These are phyloP conservation scores for Neckera pumila DNA, from an alignment of 225 moss, liverwort and hornwort species.

Conservation along the genomic window DNA sequence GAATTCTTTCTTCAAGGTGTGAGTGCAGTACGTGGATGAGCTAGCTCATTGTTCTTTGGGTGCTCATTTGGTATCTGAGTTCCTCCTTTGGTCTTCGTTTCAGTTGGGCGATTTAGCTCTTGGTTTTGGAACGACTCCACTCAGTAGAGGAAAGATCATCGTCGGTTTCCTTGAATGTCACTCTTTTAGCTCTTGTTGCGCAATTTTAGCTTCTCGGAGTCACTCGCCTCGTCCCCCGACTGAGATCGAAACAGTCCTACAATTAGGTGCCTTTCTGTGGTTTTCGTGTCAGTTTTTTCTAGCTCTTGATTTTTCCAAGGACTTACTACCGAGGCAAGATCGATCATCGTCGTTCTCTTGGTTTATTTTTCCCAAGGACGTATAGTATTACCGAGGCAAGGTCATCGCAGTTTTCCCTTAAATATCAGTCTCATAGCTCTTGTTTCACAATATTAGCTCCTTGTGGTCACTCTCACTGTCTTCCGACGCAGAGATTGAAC, in stretches of 20 bases:
- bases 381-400: neutral
- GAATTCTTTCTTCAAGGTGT: neutral
- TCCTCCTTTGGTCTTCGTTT: neutral
- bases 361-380: neutral
- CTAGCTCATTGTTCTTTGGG: neutral
- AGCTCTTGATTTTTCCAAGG: neutral
- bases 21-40: neutral
- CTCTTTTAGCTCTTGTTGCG: neutral
- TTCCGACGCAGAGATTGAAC: neutral
- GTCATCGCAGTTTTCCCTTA: neutral
- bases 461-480: neutral
- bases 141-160: neutral
- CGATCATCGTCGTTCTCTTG: neutral
- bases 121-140: neutral
- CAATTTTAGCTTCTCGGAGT: neutral
- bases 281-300: neutral
- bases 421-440: neutral
- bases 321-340: neutral
- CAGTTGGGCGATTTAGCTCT: neutral
- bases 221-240: neutral
- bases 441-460: neutral
- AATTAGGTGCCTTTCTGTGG: neutral
- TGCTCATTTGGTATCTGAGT: neutral
- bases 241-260: neutral
- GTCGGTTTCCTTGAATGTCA: neutral